These are phyloP conservation scores for Talaromyces islandicus DNA, from an alignment of 2,329 filamentous ascomycete genomes.

Conservation along the genomic window DNA sequence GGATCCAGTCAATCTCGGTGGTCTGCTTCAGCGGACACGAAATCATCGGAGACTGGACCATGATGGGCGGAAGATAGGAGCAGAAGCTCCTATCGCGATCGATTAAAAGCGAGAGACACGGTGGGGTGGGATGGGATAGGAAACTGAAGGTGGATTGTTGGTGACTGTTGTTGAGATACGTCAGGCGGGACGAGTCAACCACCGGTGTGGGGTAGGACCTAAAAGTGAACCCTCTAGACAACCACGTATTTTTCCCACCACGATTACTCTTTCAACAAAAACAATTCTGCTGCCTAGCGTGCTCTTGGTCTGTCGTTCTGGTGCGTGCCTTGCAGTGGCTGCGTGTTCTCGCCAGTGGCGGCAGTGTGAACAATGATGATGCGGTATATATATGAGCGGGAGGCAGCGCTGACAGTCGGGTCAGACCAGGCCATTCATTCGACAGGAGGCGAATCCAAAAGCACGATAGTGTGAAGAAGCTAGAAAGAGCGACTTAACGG, in stretches of 20 bases:
- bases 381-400: not conserved
- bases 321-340: not conserved
- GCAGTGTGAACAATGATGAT: not conserved
- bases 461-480: not conserved
- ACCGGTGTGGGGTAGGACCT: conserved; percentile 8
- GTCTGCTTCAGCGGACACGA: conserved; percentile 87
- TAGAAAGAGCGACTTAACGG: not conserved
- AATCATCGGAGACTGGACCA: conserved; percentile 90
- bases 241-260: not conserved
- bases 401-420: not conserved
- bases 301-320: not conserved
- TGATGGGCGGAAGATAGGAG: conserved; percentile 38
- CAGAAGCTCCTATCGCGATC: conserved; percentile 23
- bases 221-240: not conserved
- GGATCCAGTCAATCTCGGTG: conserved; percentile 97
- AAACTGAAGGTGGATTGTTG: not conserved
- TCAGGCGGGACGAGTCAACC: not conserved
- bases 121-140: not conserved
- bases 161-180: conserved; percentile 2
- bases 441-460: not conserved
- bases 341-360: not conserved
- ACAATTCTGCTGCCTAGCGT: not conserved
- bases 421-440: not conserved
- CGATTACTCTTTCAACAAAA: not conserved
- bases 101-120: not conserved